Percentiles rank a stretch among this genome's conserved stretches.
Evolutionary conservation across 345 rosid genomes (phyloP).

Genomic region (Psidium friedrichsthalianum): DNA sequence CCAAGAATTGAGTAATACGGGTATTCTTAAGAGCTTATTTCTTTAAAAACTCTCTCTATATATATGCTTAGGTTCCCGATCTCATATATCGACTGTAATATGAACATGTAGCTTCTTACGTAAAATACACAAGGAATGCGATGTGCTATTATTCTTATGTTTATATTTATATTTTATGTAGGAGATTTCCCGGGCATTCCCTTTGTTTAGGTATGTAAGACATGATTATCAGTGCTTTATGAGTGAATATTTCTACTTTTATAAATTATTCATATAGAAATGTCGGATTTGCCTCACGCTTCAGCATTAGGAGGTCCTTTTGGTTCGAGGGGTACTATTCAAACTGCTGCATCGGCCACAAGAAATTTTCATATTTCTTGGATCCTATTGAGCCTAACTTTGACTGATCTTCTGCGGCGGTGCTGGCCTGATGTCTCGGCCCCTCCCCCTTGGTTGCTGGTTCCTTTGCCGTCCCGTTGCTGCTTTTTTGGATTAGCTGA

Average conservation of each 20-base stretch:
- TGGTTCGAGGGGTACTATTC: neutral
- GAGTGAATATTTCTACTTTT: neutral
- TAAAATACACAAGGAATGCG: neutral
- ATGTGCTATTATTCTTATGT: neutral
- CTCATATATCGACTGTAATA: neutral
- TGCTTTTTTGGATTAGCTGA: too few relatives aligned
- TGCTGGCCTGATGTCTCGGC: too few relatives aligned
- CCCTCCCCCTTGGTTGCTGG: too few relatives aligned
- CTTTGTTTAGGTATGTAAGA: neutral
- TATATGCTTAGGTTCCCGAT: too few relatives aligned
- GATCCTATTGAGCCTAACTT: neutral
- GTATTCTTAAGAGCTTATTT: too few relatives aligned
- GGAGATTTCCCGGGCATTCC: neutral
- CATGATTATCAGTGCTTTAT: neutral
- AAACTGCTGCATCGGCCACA: neutral
- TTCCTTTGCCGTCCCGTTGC: too few relatives aligned
- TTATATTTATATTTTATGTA: neutral
- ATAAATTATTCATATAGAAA: neutral
- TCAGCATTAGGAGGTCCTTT: neutral
- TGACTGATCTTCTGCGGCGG: too few relatives aligned
- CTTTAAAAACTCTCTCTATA: too few relatives aligned
- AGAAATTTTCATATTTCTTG: neutral
- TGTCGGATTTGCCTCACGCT: neutral
- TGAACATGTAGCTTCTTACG: neutral
- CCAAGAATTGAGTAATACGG: too few relatives aligned